phyloP scores from a whole-genome alignment of 208 protist genomes.

The Jaenimonas drosophilae region DNA sequence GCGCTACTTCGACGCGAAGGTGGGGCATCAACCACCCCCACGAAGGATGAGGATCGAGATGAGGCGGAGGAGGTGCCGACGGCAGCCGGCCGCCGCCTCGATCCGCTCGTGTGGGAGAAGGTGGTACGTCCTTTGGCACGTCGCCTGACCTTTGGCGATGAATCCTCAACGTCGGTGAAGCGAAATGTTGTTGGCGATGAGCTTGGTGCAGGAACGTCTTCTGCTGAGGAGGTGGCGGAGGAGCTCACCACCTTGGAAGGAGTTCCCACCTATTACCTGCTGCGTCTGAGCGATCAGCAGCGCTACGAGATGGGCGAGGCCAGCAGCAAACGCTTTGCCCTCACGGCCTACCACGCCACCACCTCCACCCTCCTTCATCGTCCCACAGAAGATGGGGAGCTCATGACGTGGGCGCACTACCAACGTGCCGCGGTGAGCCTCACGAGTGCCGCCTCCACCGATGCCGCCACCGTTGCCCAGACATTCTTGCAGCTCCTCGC shows the following conservation, averaged over 20 bases:
- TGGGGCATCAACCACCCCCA: conserved; percentile 9
- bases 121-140: conserved; percentile 62
- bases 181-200: neutral
- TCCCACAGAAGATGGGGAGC: conserved; percentile 31
- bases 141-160: conserved; percentile 63
- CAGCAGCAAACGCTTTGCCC: conserved; percentile 52
- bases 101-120: conserved; percentile 58
- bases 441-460: conserved; percentile 29
- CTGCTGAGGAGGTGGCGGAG: neutral
- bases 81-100: conserved; percentile 7
- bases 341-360: conserved; percentile 1
- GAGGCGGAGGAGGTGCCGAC: neutral
- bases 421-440: conserved; percentile 5
- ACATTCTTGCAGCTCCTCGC: conserved; percentile 65
- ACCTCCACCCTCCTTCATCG: conserved; percentile 25
- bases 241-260: neutral
- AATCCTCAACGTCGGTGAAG: conserved; percentile 9
- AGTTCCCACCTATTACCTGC: conserved; percentile 19
- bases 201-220: neutral
- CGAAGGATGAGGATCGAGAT: neutral
- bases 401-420: conserved; percentile 45
- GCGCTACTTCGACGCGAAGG: conserved; percentile 47
- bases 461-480: conserved; percentile 62
- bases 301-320: conserved; percentile 70
- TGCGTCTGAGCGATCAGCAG: conserved; percentile 72